Evolutionary conservation across 768 basidiomycete genomes (phyloP).

Genomic region (Floccularia luteovirens): DNA sequence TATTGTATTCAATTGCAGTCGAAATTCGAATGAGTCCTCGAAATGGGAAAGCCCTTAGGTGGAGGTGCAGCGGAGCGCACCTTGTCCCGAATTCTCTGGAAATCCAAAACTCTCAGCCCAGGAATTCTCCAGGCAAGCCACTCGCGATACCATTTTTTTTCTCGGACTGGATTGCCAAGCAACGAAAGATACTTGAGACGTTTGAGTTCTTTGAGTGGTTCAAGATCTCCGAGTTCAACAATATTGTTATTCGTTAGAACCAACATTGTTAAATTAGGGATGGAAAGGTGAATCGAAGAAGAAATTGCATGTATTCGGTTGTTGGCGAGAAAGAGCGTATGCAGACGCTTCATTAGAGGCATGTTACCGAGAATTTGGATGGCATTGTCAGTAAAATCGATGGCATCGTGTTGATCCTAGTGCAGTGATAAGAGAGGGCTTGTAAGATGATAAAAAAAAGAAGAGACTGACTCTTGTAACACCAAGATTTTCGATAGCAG

Average conservation of each 20-base stretch:
- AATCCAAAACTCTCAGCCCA: slow-evolving; percentile 87
- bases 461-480: slow-evolving; percentile 65
- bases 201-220: slow-evolving; percentile 71
- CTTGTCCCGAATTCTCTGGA: slow-evolving; percentile 91
- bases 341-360: slow-evolving; percentile 78
- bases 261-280: slow-evolving; percentile 77
- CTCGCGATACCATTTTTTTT: slow-evolving; percentile 95
- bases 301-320: slow-evolving; percentile 85
- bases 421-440: slow-evolving; percentile 6
- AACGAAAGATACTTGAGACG: slow-evolving; percentile 71
- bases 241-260: slow-evolving; percentile 81
- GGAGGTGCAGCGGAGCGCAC: slow-evolving; percentile 50
- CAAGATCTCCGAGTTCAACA: slow-evolving; percentile 75
- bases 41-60: slow-evolving; percentile 13
- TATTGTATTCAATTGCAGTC: slow-evolving; percentile 8
- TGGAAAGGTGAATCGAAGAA: slow-evolving; percentile 72
- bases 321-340: slow-evolving; percentile 81
- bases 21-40: slow-evolving; percentile 10
- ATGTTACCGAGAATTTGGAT: slow-evolving; percentile 78
- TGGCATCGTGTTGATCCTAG: slow-evolving; percentile 89
- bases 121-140: slow-evolving; percentile 90
- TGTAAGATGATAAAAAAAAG: slow-evolving; percentile 11
- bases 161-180: slow-evolving; percentile 76
- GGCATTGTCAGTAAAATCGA: slow-evolving; percentile 91
- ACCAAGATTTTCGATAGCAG: slow-evolving; percentile 94